Base-by-base conservation (phyloP, 2,329 filamentous ascomycete species). In the Xylariaceae sp. region DNA sequence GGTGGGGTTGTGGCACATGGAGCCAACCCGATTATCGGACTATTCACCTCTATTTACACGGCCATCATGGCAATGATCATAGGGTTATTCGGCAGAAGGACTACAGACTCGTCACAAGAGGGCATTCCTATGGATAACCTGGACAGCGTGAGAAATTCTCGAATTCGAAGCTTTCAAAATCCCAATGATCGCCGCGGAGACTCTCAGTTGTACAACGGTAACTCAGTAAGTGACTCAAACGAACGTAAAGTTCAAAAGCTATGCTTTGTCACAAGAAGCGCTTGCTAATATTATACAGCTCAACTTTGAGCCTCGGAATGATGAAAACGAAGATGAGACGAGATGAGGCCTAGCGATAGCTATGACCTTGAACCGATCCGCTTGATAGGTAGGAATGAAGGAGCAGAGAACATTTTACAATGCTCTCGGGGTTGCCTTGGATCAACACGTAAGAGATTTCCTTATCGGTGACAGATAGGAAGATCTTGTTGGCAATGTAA, bases 191-290 rank as follows among this genome's bases (percentile, higher is more conserved):
- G 73, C 30, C 70, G 71, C 39, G 65, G 76, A 41, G 74, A 83
- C 48, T 76, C 81, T 34, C 84, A 94, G 57, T 77, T 94, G 35
- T 95, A 96, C 60, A 96, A 96, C 57, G 90, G 90, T 1, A 96
- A 95, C 58, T 87, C 87, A 60, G 87, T 90, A 71, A 64, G 79
- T 43, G n/a, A n/a, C n/a, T n/a, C 19, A 29, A 9, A 4, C 6
- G n/a, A 3, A 11, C 15, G n/a, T 12, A 7, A 9, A 2, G 12
- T 39, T 8, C 26, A 11, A n/a, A 26, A 8, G 2, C 15, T 2
- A 11, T 18, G 16, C 19, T 11, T 4, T 33, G 8, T 18, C 4
- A 4, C 35, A 2, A 19, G 19, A 15, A 6, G 34, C 18, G 8
- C 33, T 35, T 13, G 33, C 41, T 48, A 18, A 44, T 24, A 4